phyloP scores from a whole-genome alignment of 2,329 filamentous ascomycete species.

The Apiospora phragmitis region DNA sequence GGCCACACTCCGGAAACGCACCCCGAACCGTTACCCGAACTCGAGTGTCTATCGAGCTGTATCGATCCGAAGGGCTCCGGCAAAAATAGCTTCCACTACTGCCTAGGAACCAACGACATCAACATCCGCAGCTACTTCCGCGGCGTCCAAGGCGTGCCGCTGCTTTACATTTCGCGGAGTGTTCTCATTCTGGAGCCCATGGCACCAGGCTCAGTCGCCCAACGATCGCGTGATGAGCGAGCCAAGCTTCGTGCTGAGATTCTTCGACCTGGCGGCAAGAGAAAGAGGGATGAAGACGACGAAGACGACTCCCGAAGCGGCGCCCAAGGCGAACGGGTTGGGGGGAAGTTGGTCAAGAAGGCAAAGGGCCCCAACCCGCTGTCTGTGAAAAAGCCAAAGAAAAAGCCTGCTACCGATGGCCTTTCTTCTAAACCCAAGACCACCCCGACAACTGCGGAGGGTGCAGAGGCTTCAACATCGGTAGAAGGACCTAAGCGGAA shows the following conservation, averaged over 20 bases:
- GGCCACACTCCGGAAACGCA: slow-evolving; percentile 74
- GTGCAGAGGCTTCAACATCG: slow-evolving; percentile 14
- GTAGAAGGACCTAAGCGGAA: slow-evolving; percentile 35
- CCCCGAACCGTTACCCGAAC: slow-evolving; percentile 66
- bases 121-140: slow-evolving; percentile 65
- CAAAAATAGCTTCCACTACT: slow-evolving; percentile 77
- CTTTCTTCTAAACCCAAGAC: slow-evolving; percentile 24
- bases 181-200: slow-evolving; percentile 82
- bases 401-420: slow-evolving; percentile 31
- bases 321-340: slow-evolving; percentile 32
- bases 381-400: slow-evolving; percentile 69
- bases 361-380: slow-evolving; percentile 72
- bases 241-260: slow-evolving; percentile 73
- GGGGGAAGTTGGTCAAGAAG: slow-evolving; percentile 57
- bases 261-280: slow-evolving; percentile 55
- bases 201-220: slow-evolving; percentile 64
- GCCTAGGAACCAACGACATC: slow-evolving; percentile 72
- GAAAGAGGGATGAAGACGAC: slow-evolving; percentile 43
- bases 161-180: slow-evolving; percentile 67
- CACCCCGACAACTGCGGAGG: slow-evolving; percentile 12
- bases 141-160: slow-evolving; percentile 68
- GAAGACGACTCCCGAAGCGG: slow-evolving; percentile 24
- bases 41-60: slow-evolving; percentile 72
- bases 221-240: slow-evolving; percentile 68
- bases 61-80: slow-evolving; percentile 74